Percentiles rank a stretch among this genome's conserved stretches.
Conservation (phyloP, 768 basidiomycete genomes). For the Xerocomus brunneocitrinus region DNA sequence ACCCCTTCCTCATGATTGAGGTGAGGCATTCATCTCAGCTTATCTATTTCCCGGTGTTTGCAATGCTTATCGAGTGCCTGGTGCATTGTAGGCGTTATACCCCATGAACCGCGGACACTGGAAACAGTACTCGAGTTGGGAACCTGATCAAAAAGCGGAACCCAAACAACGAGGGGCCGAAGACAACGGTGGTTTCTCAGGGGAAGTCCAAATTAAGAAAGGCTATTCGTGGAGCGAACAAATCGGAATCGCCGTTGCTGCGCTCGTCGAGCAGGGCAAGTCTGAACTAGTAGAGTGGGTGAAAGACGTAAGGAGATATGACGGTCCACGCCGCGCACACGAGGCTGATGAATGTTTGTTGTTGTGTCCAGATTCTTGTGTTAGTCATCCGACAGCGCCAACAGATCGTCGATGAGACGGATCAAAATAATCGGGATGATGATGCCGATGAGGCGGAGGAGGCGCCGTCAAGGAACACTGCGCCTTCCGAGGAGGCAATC, state of each 20-base stretch:
- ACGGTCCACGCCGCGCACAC: constrained; percentile 17
- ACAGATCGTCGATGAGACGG: constrained; percentile 58
- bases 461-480: constrained; percentile 20
- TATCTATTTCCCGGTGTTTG: constrained; percentile 14
- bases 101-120: constrained; percentile 84
- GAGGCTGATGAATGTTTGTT: constrained; percentile 14
- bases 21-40: constrained; percentile 43
- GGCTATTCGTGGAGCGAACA: constrained; percentile 88
- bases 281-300: constrained; percentile 71
- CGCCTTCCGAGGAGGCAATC: constrained; percentile 65
- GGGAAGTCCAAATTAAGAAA: constrained; percentile 79
- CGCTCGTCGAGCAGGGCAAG: constrained; percentile 63
- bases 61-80: constrained; percentile 18
- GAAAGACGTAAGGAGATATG: constrained; percentile 59
- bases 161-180: constrained; percentile 27
- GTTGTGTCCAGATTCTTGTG: constrained; percentile 48
- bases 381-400: constrained; percentile 56
- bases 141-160: constrained; percentile 46
- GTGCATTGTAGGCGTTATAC: constrained; percentile 64
- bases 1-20: constrained; percentile 86
- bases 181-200: constrained; percentile 44
- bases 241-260: constrained; percentile 78
- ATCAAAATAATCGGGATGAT: constrained; percentile 39
- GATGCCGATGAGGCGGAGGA: constrained; percentile 34
- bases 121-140: constrained; percentile 80